These are phyloP conservation scores for Mortierella sp. DNA, from an alignment of 371 early-diverging fungal genomes.

Conservation along the genomic window DNA sequence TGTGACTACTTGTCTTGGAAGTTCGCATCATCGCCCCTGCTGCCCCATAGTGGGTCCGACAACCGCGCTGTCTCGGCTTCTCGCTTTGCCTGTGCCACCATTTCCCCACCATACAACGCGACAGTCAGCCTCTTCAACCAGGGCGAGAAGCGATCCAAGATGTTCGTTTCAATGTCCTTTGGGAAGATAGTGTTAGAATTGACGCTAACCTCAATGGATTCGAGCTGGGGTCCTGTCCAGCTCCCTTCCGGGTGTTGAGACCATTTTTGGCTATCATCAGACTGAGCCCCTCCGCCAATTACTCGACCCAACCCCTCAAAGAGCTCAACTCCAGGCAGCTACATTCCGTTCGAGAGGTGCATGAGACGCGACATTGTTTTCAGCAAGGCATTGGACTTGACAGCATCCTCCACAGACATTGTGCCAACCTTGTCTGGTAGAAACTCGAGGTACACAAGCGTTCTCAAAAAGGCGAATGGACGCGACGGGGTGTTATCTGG, in stretches of 20 bases:
- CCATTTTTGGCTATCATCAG: background rate
- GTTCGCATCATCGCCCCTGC: background rate
- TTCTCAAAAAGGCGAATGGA: background rate
- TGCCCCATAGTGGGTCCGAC: too few relatives aligned
- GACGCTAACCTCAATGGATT: background rate
- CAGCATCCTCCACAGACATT: background rate
- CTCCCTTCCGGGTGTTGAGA: background rate
- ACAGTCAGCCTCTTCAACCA: background rate
- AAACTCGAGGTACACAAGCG: background rate
- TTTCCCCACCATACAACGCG: background rate
- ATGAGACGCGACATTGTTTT: background rate
- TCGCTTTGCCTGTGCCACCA: background rate
- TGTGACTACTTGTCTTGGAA: constrained; percentile 1
- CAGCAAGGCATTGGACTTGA: background rate
- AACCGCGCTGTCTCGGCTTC: background rate
- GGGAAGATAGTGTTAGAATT: background rate
- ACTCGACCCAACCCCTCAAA: background rate
- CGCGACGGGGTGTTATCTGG: background rate
- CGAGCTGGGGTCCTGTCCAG: background rate
- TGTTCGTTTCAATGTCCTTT: background rate
- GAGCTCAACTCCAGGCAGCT: background rate
- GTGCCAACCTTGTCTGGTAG: background rate
- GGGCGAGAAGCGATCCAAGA: background rate
- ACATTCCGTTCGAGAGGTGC: background rate
- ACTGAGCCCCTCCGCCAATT: background rate